Evolutionary conservation across 352 stramenopile genomes (phyloP).

Genomic region (Aphanomyces astaci): DNA sequence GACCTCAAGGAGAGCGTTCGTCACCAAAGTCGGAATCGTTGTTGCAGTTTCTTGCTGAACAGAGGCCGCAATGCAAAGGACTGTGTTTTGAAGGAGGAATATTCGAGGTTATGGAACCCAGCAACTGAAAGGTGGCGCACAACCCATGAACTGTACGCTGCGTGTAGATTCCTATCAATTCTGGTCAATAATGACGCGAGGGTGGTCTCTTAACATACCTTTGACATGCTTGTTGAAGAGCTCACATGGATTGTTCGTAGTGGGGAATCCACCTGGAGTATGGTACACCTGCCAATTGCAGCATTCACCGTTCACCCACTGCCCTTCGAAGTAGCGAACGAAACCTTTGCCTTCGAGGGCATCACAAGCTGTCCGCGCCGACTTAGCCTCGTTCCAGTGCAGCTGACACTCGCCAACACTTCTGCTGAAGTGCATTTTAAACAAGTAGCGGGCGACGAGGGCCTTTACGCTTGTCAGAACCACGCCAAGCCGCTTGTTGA

Average conservation of each 20-base stretch:
- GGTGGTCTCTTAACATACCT: background rate
- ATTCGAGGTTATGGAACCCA: background rate
- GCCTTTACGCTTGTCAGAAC: background rate
- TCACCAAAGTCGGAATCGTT: background rate
- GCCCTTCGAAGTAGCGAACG: background rate
- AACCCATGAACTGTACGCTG: background rate
- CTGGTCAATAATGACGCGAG: background rate
- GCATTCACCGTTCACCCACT: background rate
- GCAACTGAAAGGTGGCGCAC: background rate
- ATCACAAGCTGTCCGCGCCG: background rate
- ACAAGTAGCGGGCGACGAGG: background rate
- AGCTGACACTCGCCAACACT: background rate
- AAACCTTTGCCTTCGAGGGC: background rate
- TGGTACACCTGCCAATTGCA: background rate
- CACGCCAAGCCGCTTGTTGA: background rate
- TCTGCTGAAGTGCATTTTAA: background rate
- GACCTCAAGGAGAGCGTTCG: background rate
- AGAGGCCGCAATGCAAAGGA: background rate
- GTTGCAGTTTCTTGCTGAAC: background rate
- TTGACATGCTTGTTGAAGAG: background rate
- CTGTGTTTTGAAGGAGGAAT: background rate
- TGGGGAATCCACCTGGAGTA: background rate
- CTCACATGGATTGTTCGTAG: constrained; percentile 1
- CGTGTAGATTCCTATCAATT: background rate
- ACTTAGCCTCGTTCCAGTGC: background rate